Evolutionary conservation across 306 rosid species (phyloP).

Genomic region (Cicer cuneatum): DNA sequence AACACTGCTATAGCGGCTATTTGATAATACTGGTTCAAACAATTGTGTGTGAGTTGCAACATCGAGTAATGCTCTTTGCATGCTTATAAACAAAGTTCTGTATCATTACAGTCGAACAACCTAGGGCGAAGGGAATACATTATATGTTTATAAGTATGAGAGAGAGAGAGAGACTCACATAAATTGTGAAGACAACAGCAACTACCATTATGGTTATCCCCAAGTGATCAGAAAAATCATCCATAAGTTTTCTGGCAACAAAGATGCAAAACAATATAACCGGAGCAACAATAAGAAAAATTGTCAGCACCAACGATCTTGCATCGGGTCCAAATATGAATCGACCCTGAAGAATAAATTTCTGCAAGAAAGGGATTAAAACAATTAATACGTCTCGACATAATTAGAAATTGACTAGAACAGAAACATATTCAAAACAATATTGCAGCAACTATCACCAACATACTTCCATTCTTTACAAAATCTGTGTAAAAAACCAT

Average conservation of each 20-base stretch:
- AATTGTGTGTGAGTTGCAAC: not conserved
- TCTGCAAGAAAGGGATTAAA: slow-evolving; percentile 61
- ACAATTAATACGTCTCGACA: slow-evolving; percentile 22
- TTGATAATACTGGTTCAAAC: not conserved
- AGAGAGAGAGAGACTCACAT: slow-evolving; percentile 63
- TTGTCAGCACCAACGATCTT: slow-evolving; percentile 83
- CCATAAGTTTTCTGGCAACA: slow-evolving; percentile 84
- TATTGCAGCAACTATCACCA: not conserved
- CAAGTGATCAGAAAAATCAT: slow-evolving; percentile 70
- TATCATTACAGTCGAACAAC: slow-evolving; percentile 12
- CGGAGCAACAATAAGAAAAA: slow-evolving; percentile 87
- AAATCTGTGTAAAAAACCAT: slow-evolving; percentile 4
- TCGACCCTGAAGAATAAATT: slow-evolving; percentile 89
- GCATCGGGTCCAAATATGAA: slow-evolving; percentile 98
- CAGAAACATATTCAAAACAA: not conserved
- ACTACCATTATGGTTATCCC: slow-evolving; percentile 67
- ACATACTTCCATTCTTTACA: slow-evolving; percentile 5
- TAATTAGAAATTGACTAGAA: slow-evolving; percentile 12
- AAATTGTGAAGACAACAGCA: slow-evolving; percentile 69
- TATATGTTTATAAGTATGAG: not conserved
- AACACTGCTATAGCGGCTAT: no score
- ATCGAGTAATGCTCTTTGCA: slow-evolving; percentile 17
- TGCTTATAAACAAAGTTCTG: slow-evolving; percentile 8
- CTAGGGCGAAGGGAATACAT: slow-evolving; percentile 14
- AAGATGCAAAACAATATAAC: slow-evolving; percentile 75